Evolutionary conservation across 306 rosid genomes (phyloP), one percentile per base, ranked within the genome.

Genomic region (Dryas alaskensis): DNA sequence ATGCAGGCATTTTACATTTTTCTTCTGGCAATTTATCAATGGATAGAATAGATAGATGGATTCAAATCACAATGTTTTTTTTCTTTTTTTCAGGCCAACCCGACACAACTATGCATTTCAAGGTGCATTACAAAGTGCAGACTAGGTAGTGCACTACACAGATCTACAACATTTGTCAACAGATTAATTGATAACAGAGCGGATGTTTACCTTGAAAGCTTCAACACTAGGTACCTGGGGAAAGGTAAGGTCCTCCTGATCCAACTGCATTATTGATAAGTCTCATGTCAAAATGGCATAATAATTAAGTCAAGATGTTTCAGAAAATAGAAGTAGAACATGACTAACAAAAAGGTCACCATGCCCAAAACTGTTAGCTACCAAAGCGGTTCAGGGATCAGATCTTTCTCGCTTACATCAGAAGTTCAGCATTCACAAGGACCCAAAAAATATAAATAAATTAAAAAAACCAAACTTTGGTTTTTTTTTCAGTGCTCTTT

Each of bases 211-310:
- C 92, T 88, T 84, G 65, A 86, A 57, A 69, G 75, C 79, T 71
- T 84, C 96, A 71, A 78, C 76, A 44, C 80, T 70, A 16, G 80
- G 59, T 73, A 78, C 84, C 81, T 78, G 81, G 65, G 89, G 92
- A 84, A 84, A 85, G 22, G 87, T 72, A 78, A 74, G 40, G 82
- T 93, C 92, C 62, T 78, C 85, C 80, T 81, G 87, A 80, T 91
- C 86, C 83, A 73, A 67, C 96, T 82, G 89, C 77, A 89, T 46
- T 47, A 79, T 25, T 25, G 65, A 46, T 70, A 62, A 81, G 71
- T 37, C 70, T 22, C 49, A 44, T 53, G 53, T 62, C 69, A 80
- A 54, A 48, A 68, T 58, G 25, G 40, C 2, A 45, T 11, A 31
- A 60, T 7, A 27, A 31, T 45, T 19, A 48, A 65, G 47, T 4